Percentiles rank a stretch among this genome's conserved stretches.
These are phyloP conservation scores for Citrus australasica DNA, from an alignment of 345 rosid species.

Conservation along the genomic window DNA sequence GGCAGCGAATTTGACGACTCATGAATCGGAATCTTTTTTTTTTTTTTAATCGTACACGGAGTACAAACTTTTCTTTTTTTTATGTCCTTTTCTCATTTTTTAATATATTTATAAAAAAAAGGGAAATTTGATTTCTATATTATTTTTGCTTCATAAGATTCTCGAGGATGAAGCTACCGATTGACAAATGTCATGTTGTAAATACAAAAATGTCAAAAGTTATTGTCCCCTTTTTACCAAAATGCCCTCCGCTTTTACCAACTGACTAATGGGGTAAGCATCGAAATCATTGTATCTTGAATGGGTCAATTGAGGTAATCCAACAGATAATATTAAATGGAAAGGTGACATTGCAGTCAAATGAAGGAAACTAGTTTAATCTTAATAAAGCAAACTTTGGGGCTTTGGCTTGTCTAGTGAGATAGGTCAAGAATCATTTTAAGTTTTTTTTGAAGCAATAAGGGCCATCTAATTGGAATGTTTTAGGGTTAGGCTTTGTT, in stretches of 20 bases:
- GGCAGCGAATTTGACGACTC: background rate
- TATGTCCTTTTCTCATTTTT: background rate
- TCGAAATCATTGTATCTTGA: background rate
- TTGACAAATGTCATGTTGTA: background rate
- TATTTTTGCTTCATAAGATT: constrained; percentile 5
- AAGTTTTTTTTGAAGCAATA: background rate
- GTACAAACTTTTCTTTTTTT: background rate
- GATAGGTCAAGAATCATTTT: constrained; percentile 12
- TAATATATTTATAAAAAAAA: background rate
- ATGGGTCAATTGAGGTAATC: constrained; percentile 17
- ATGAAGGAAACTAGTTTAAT: background rate
- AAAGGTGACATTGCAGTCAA: background rate
- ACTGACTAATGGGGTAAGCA: background rate
- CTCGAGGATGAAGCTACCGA: background rate
- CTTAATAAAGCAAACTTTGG: background rate
- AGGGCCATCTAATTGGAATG: constrained; percentile 28
- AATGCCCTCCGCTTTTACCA: background rate
- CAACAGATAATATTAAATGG: background rate
- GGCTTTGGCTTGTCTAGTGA: background rate
- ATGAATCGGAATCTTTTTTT: constrained; percentile 13
- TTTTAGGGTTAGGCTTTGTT: background rate
- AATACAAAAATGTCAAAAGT: background rate
- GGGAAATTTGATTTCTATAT: background rate
- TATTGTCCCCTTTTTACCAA: too few species aligned
- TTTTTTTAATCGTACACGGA: constrained; percentile 12